phyloP scores from a whole-genome alignment of 1,284 basidiomycete species.

The Ganoderma multipileum region DNA sequence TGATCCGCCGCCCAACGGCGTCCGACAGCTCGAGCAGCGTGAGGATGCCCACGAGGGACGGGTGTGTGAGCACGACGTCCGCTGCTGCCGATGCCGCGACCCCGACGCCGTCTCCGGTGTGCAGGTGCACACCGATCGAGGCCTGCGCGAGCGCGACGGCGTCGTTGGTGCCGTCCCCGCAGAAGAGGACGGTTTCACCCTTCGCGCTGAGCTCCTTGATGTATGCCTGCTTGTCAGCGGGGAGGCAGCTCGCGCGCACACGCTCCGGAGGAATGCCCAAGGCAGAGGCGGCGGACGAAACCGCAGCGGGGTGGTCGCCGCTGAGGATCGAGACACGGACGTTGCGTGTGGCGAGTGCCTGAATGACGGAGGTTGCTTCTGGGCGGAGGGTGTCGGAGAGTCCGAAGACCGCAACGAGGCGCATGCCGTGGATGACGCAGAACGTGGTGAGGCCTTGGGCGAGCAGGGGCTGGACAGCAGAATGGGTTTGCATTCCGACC shows the following conservation, averaged over 20 bases:
- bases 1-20: conserved; percentile 47
- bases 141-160: conserved; percentile 58
- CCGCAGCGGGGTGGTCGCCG: conserved; percentile 61
- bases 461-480: conserved; percentile 32
- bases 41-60: conserved; percentile 47
- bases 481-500: conserved; percentile 37
- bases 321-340: conserved; percentile 57
- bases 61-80: conserved; percentile 54
- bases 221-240: conserved; percentile 56
- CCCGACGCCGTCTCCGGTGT: conserved; percentile 46
- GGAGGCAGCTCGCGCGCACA: conserved; percentile 54
- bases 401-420: conserved; percentile 50
- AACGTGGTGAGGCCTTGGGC: conserved; percentile 44
- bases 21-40: conserved; percentile 50
- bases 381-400: conserved; percentile 57
- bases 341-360: conserved; percentile 44
- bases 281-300: conserved; percentile 50
- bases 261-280: conserved; percentile 50
- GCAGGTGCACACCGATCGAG: conserved; percentile 55
- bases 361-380: conserved; percentile 49
- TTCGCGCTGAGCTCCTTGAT: conserved; percentile 44
- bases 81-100: conserved; percentile 50
- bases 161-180: conserved; percentile 61
- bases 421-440: conserved; percentile 41
- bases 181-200: conserved; percentile 46